phyloP scores from a whole-genome alignment of 805 yeast genomes.

The Jamesozyma lodderae region DNA sequence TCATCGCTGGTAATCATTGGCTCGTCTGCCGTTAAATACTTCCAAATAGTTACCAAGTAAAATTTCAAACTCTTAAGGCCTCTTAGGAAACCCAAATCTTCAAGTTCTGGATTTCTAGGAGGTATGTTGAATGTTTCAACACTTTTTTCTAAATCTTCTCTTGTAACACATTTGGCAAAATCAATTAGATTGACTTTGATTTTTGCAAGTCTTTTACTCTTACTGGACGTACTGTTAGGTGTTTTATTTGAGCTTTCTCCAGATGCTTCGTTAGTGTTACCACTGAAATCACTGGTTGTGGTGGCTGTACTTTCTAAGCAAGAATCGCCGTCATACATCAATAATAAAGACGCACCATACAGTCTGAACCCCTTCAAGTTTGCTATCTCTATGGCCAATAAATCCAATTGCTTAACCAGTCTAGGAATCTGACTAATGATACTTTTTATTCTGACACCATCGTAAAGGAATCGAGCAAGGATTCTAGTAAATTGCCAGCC shows the following conservation, averaged over 20 bases:
- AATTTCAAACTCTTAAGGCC: constrained; percentile 69
- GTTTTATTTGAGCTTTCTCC: background rate
- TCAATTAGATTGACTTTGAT: constrained; percentile 72
- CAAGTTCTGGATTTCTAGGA: constrained; percentile 50
- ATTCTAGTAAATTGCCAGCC: constrained; percentile 75
- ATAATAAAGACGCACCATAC: constrained; percentile 81
- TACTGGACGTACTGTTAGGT: constrained; percentile 13
- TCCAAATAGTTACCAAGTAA: constrained; percentile 56
- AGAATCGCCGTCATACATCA: constrained; percentile 72
- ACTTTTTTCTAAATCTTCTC: constrained; percentile 38
- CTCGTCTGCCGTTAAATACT: constrained; percentile 39
- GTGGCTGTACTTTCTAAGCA: background rate
- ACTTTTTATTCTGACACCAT: constrained; percentile 53
- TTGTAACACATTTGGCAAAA: constrained; percentile 86
- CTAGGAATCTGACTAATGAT: constrained; percentile 59
- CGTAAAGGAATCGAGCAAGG: constrained; percentile 67
- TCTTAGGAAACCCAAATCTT: constrained; percentile 78
- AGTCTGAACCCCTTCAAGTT: constrained; percentile 68
- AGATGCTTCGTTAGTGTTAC: too few species aligned
- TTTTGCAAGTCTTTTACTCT: too few species aligned
- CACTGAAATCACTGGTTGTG: background rate
- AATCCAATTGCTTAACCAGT: constrained; percentile 50
- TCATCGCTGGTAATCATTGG: constrained; percentile 22
- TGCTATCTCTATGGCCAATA: constrained; percentile 45
- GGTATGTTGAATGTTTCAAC: constrained; percentile 47